Conservation (phyloP, 2,329 filamentous ascomycete species). For the Ceratocystis destructans region DNA sequence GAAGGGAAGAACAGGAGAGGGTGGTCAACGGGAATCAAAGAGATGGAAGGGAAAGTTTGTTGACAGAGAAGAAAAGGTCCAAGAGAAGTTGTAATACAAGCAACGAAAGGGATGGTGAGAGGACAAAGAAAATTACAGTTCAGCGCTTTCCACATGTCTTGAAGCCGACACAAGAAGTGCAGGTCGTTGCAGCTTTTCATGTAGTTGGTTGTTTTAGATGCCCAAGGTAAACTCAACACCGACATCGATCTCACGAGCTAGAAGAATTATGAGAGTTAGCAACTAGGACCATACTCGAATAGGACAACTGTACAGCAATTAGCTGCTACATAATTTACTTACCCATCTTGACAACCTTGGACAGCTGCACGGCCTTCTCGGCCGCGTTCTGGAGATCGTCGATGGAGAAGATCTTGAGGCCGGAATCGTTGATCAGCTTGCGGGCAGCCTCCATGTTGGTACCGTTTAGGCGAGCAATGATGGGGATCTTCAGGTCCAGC, state of each 20-base stretch:
- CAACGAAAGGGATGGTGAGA: neutral
- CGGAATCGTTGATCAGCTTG: conserved; percentile 87
- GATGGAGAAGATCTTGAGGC: conserved; percentile 99
- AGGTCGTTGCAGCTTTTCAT: neutral
- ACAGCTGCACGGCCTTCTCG: conserved; percentile 97
- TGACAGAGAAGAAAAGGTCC: conserved; percentile 10
- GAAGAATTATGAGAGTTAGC: conserved; percentile 19
- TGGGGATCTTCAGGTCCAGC: conserved; percentile 92
- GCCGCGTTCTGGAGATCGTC: conserved; percentile 94
- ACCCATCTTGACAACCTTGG: conserved; percentile 98
- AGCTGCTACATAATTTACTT: conserved; percentile 30
- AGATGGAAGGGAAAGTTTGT: neutral
- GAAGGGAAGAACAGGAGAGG: neutral
- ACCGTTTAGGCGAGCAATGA: conserved; percentile 92
- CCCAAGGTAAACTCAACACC: conserved; percentile 90
- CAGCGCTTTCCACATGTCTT: neutral
- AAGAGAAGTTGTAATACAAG: conserved; percentile 13
- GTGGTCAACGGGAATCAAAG: conserved; percentile 8
- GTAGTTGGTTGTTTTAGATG: conserved; percentile 50
- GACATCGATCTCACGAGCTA: conserved; percentile 89
- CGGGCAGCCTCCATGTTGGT: conserved; percentile 96
- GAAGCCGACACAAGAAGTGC: neutral
- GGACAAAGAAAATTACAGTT: conserved; percentile 14
- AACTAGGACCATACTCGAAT: neutral
- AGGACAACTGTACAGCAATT: conserved; percentile 1